phyloP scores from a whole-genome alignment of 805 yeast genomes.

The Dipodascus albidus region DNA sequence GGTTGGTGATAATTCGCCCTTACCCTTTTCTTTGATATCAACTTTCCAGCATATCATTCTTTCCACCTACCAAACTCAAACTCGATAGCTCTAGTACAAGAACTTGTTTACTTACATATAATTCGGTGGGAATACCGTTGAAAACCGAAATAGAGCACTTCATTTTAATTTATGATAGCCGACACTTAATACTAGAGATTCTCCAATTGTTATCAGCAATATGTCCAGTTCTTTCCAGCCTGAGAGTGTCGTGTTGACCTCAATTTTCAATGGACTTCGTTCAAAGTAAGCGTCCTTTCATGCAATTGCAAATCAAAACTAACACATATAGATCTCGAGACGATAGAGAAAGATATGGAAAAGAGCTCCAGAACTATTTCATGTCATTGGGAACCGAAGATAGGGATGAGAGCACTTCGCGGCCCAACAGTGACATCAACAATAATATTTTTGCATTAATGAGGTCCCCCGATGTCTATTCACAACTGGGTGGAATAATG shows the following conservation, averaged over 20 bases:
- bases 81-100: too few relatives aligned
- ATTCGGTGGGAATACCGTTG: not conserved
- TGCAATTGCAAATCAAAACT: not conserved
- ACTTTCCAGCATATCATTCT: not conserved
- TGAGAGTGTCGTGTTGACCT: not conserved
- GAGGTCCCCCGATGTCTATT: slow-evolving; percentile 58
- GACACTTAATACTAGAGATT: too few relatives aligned
- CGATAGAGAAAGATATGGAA: slow-evolving; percentile 40
- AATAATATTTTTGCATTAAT: slow-evolving; percentile 77
- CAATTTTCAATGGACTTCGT: not conserved
- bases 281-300: not conserved
- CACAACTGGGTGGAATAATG: slow-evolving; percentile 79
- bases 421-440: slow-evolving; percentile 77
- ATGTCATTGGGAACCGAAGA: slow-evolving; percentile 68
- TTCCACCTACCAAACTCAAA: not conserved
- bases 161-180: too few relatives aligned
- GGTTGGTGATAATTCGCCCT: not conserved
- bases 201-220: not conserved
- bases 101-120: too few relatives aligned
- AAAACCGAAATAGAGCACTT: too few relatives aligned
- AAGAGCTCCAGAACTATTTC: slow-evolving; percentile 58
- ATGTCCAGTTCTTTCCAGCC: slow-evolving; percentile 1
- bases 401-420: slow-evolving; percentile 67
- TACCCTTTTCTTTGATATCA: not conserved
- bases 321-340: slow-evolving; percentile 12